A percentile compares a stretch with the other conserved stretches of the same genome.
Conservation (phyloP, 768 basidiomycete genomes). For the Lactarius vividus region DNA sequence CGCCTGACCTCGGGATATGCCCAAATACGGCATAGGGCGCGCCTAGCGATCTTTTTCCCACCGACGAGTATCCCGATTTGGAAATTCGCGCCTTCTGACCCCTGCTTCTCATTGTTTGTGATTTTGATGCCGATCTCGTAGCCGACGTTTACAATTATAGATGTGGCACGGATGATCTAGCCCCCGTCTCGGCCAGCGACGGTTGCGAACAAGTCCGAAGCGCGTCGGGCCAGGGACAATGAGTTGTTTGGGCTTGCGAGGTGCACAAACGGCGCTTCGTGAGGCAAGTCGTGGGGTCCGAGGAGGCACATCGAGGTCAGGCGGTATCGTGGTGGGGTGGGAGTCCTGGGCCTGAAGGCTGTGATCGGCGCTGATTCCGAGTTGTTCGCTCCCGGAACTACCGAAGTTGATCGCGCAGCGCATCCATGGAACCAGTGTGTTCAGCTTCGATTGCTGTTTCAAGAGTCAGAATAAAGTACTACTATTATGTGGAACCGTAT, state of each 20-base stretch:
- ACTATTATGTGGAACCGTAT: background rate
- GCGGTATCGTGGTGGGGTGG: background rate
- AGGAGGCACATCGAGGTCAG: background rate
- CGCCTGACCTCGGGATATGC: constrained; percentile 6
- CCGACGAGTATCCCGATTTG: background rate
- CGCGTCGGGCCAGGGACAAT: background rate
- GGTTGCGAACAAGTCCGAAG: background rate
- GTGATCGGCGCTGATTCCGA: background rate
- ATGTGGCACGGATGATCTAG: background rate
- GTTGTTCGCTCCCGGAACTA: background rate
- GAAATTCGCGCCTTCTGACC: background rate
- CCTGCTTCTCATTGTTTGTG: too few species aligned
- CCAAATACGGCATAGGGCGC: constrained; percentile 11
- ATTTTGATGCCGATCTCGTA: background rate
- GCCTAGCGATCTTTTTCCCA: background rate
- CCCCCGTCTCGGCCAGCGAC: background rate
- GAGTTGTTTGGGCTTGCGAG: constrained; percentile 1
- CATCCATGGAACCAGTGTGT: background rate
- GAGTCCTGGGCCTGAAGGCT: constrained; percentile 2
- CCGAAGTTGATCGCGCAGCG: background rate
- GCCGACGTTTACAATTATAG: background rate
- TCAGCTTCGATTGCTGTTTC: background rate
- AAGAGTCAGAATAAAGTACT: background rate
- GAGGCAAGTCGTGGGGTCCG: background rate
- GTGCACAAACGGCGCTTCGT: constrained; percentile 3